These are phyloP conservation scores for Quercus suber DNA, from an alignment of 306 rosid genomes.

Conservation along the genomic window DNA sequence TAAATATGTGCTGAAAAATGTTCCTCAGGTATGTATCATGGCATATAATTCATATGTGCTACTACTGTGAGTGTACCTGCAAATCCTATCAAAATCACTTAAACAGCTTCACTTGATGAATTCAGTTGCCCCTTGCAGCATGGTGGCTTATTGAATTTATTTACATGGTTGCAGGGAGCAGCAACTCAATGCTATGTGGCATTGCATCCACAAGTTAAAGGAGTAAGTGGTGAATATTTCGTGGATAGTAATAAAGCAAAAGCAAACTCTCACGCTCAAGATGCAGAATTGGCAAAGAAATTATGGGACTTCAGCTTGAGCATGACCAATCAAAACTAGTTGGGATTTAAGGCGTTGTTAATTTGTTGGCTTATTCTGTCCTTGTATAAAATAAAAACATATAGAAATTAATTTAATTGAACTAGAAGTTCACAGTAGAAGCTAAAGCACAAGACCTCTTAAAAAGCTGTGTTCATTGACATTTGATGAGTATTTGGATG, in stretches of 20 bases:
- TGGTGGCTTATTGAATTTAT: conserved; percentile 16
- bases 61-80: background rate
- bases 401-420: too few species aligned
- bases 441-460: too few species aligned
- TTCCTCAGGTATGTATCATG: conserved; percentile 53
- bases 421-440: too few species aligned
- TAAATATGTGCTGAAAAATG: conserved; percentile 51
- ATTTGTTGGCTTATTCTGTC: background rate
- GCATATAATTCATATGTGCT: background rate
- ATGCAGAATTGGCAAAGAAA: conserved; percentile 50
- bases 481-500: too few species aligned
- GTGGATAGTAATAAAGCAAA: conserved; percentile 48
- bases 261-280: conserved; percentile 54
- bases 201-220: conserved; percentile 69
- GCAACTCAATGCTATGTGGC: conserved; percentile 86
- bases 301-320: conserved; percentile 76
- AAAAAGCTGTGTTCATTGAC: too few species aligned
- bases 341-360: background rate
- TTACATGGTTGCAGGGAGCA: conserved; percentile 58
- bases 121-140: background rate
- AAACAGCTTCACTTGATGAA: background rate
- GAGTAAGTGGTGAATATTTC: conserved; percentile 60
- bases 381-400: too few species aligned
- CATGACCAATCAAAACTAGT: conserved; percentile 38
- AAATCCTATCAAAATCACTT: background rate